Percentiles rank a stretch among this genome's conserved stretches.
Conservation (phyloP, 495 filamentous ascomycete species). For the Parmelia sp. region DNA sequence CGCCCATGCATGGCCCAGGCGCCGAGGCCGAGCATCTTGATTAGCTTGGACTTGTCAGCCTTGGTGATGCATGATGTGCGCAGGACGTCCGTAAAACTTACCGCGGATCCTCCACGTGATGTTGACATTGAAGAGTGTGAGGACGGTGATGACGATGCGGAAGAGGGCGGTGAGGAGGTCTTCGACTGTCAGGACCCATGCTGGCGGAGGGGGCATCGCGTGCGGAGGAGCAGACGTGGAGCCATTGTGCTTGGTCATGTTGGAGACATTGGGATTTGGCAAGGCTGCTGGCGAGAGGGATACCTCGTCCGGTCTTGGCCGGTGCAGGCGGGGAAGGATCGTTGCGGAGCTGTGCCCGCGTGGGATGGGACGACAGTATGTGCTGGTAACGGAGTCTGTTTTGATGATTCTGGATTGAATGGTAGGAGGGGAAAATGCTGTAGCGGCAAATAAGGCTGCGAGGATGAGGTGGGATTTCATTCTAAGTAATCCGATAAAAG, state of each 20-base stretch:
- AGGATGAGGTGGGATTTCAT: neutral
- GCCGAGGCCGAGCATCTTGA: neutral
- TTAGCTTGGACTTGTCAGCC: neutral
- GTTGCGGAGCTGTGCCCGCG: neutral
- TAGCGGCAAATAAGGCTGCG: neutral
- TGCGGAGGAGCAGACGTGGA: neutral
- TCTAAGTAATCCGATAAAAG: neutral
- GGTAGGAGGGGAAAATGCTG: neutral
- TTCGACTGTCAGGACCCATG: neutral
- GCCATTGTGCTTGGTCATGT: neutral
- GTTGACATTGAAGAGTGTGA: slow-evolving; percentile 4
- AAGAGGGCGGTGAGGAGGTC: neutral
- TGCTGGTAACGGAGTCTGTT: neutral
- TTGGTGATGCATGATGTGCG: neutral
- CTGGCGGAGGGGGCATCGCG: neutral
- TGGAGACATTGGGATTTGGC: neutral
- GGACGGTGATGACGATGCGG: neutral
- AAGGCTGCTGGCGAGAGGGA: neutral
- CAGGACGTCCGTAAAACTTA: neutral
- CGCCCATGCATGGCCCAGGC: neutral
- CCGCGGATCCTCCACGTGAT: neutral
- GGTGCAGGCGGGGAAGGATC: neutral
- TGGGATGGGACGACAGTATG: neutral
- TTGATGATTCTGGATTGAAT: neutral
- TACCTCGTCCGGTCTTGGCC: neutral